A percentile compares a stretch with the other conserved stretches of the same genome.
Conservation (phyloP, 1,284 basidiomycete species). For the Ustilago hordei region DNA sequence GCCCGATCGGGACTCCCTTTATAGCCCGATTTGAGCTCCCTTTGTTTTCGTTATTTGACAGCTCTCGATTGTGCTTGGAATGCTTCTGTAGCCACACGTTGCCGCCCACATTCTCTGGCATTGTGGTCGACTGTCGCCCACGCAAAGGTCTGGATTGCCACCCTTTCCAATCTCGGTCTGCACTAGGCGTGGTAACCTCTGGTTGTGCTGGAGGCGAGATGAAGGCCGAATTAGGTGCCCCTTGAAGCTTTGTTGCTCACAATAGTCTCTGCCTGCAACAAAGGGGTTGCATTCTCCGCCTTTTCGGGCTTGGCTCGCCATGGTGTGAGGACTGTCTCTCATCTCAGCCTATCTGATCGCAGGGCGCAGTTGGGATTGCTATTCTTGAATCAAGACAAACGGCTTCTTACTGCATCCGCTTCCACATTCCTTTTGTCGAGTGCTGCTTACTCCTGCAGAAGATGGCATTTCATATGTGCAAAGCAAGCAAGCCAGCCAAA, state of each 20-base stretch:
- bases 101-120: neutral
- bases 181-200: neutral
- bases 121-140: neutral
- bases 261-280: neutral
- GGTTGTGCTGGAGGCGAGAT: neutral
- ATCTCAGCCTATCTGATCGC: no score
- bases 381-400: slow-evolving; percentile 18
- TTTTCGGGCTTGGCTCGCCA: neutral
- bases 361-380: no score
- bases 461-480: neutral
- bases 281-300: slow-evolving; percentile 1
- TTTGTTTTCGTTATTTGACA: slow-evolving; percentile 34
- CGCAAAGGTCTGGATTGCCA: neutral
- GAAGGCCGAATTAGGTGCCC: neutral
- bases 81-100: neutral
- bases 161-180: neutral
- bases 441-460: neutral
- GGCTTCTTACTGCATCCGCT: neutral
- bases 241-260: neutral
- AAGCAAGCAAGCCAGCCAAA: neutral
- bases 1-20: no score
- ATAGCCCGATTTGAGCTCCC: neutral
- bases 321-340: no score
- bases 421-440: neutral
- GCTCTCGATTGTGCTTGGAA: slow-evolving; percentile 4